These are phyloP conservation scores for Setomelanomma holmii DNA, from an alignment of 2,329 filamentous ascomycete genomes.

Conservation along the genomic window DNA sequence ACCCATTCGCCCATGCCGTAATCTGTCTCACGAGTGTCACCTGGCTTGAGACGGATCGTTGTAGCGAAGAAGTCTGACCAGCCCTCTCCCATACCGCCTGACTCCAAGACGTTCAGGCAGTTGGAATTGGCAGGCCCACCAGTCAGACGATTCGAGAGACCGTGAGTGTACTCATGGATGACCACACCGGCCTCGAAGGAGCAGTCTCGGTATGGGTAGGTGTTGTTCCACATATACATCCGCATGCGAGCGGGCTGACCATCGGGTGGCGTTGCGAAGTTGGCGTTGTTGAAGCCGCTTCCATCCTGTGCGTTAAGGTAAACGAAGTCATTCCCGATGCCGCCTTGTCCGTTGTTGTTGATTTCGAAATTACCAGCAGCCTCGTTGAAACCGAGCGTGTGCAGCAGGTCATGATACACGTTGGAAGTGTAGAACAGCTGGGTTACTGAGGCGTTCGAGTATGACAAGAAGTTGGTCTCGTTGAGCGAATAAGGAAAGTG, in stretches of 20 bases:
- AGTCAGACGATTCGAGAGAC: constrained; percentile 64
- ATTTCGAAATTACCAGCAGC: constrained; percentile 66
- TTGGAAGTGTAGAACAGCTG: constrained; percentile 69
- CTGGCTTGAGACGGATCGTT: constrained; percentile 56
- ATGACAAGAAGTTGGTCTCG: constrained; percentile 41
- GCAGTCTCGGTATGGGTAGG: constrained; percentile 60
- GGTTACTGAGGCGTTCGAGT: constrained; percentile 63
- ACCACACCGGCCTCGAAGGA: constrained; percentile 67
- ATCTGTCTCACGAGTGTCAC: constrained; percentile 55
- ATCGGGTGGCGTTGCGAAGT: constrained; percentile 59
- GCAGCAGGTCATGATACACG: constrained; percentile 66
- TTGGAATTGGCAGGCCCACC: constrained; percentile 63
- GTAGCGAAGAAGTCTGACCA: constrained; percentile 66
- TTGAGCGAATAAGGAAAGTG: constrained; percentile 37
- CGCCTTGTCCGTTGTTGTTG: constrained; percentile 64
- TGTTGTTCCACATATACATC: constrained; percentile 64
- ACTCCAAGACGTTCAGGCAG: constrained; percentile 58
- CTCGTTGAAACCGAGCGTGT: constrained; percentile 65
- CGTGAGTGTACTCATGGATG: constrained; percentile 58
- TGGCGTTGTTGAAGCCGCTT: constrained; percentile 62
- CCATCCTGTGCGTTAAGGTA: constrained; percentile 66
- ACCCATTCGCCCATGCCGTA: constrained; percentile 62
- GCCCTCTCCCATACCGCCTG: constrained; percentile 65
- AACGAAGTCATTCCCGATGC: constrained; percentile 59
- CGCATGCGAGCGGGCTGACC: constrained; percentile 60